phyloP scores from a whole-genome alignment of 805 yeast species.

The Kazachstania africana region DNA sequence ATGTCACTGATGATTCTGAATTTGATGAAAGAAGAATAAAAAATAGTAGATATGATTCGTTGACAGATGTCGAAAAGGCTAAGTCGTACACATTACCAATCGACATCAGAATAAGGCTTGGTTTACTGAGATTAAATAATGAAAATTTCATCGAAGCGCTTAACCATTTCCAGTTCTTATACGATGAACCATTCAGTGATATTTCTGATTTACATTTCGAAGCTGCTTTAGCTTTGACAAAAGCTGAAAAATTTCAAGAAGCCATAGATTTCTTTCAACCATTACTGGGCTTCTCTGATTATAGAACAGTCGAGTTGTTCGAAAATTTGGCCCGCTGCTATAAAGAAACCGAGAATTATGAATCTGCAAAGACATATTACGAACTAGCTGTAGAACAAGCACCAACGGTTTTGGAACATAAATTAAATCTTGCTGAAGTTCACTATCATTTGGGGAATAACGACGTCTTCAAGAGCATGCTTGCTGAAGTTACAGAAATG shows the following conservation, averaged over 20 bases:
- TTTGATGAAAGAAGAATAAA: slow-evolving; percentile 62
- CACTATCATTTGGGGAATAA: slow-evolving; percentile 53
- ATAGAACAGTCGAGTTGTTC: slow-evolving; percentile 35
- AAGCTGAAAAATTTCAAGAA: slow-evolving; percentile 56
- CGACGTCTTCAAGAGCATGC: slow-evolving; percentile 41
- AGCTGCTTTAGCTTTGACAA: slow-evolving; percentile 66
- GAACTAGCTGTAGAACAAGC: slow-evolving; percentile 41
- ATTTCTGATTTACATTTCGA: slow-evolving; percentile 63
- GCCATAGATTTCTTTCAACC: slow-evolving; percentile 59
- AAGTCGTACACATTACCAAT: slow-evolving; percentile 51
- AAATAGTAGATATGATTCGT: slow-evolving; percentile 32
- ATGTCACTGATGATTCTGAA: slow-evolving; percentile 57
- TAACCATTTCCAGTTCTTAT: slow-evolving; percentile 50
- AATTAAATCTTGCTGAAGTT: slow-evolving; percentile 73
- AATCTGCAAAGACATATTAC: slow-evolving; percentile 51
- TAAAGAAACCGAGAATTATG: slow-evolving; percentile 58
- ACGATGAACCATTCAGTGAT: slow-evolving; percentile 44
- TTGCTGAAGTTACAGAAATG: slow-evolving; percentile 41
- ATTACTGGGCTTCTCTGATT: slow-evolving; percentile 43
- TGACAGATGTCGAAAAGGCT: slow-evolving; percentile 29
- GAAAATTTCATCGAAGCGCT: slow-evolving; percentile 61
- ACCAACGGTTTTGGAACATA: slow-evolving; percentile 58
- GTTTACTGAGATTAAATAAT: slow-evolving; percentile 55
- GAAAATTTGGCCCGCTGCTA: slow-evolving; percentile 64
- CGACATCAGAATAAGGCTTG: slow-evolving; percentile 77